These are phyloP conservation scores for Boletus rubescentipes DNA, from an alignment of 768 basidiomycete genomes.

Conservation along the genomic window DNA sequence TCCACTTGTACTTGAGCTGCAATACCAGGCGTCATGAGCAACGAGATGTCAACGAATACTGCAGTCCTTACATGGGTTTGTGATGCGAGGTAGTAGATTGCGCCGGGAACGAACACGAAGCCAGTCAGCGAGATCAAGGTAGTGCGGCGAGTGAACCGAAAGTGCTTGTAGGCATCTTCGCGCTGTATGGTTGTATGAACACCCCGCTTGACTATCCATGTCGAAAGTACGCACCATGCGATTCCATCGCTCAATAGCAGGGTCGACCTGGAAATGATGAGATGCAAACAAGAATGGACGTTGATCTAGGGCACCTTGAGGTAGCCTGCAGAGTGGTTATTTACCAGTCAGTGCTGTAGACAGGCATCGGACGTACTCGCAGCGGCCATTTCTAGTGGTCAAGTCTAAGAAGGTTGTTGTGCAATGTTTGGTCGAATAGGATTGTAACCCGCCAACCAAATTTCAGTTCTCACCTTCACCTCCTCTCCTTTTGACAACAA, in stretches of 20 bases:
- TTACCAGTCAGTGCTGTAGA: conserved; percentile 13
- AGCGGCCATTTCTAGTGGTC: conserved; percentile 55
- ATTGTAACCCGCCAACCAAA: conserved; percentile 7
- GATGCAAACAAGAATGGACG: not conserved
- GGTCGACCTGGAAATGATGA: conserved; percentile 39
- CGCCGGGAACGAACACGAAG: conserved; percentile 61
- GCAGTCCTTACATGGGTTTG: conserved; percentile 37
- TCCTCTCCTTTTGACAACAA: conserved; percentile 27
- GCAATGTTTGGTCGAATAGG: conserved; percentile 25
- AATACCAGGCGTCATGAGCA: conserved; percentile 2
- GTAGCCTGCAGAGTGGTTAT: conserved; percentile 41
- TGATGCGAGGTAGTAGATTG: conserved; percentile 46
- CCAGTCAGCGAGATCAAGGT: conserved; percentile 62
- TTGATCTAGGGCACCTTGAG: conserved; percentile 46
- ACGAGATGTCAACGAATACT: conserved; percentile 17
- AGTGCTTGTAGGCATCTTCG: conserved; percentile 80
- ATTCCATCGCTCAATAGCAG: conserved; percentile 63
- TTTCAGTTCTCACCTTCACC: conserved; percentile 26
- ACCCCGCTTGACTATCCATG: not conserved
- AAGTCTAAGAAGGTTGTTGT: conserved; percentile 29
- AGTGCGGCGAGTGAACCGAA: conserved; percentile 73
- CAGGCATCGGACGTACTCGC: conserved; percentile 47
- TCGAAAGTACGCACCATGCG: conserved; percentile 46
- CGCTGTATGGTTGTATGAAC: conserved; percentile 46
- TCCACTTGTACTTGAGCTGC: conserved; percentile 56